Conservation (phyloP, 2,329 filamentous ascomycete species). For the Phyllosticta ampelicida region DNA sequence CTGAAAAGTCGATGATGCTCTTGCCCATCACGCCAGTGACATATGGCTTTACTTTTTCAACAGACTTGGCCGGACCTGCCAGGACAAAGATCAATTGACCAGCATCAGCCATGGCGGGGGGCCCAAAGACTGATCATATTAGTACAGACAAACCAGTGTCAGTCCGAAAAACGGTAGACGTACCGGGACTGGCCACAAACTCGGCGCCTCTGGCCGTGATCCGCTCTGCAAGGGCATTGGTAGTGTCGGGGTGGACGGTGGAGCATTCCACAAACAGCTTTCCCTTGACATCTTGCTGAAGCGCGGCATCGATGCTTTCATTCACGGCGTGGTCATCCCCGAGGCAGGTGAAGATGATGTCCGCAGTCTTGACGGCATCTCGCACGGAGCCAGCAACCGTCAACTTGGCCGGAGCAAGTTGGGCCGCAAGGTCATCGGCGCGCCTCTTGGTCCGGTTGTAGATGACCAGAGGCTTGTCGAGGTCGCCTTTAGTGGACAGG, state of each 20-base stretch:
- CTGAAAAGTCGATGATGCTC: slow-evolving; percentile 58
- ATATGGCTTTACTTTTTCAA: slow-evolving; percentile 58
- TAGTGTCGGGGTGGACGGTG: slow-evolving; percentile 76
- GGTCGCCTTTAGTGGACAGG: slow-evolving; percentile 63
- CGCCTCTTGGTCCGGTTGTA: slow-evolving; percentile 68
- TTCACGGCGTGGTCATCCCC: slow-evolving; percentile 66
- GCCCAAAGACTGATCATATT: slow-evolving; percentile 49
- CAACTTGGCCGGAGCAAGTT: slow-evolving; percentile 51
- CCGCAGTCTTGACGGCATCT: slow-evolving; percentile 56
- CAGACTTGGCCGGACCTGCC: slow-evolving; percentile 50
- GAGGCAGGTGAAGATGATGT: slow-evolving; percentile 75
- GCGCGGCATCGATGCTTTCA: slow-evolving; percentile 47
- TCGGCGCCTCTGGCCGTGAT: slow-evolving; percentile 51
- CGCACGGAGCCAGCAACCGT: slow-evolving; percentile 52
- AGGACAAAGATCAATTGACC: slow-evolving; percentile 64
- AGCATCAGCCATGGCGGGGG: slow-evolving; percentile 57
- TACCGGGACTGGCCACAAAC: slow-evolving; percentile 61
- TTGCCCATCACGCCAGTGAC: slow-evolving; percentile 62
- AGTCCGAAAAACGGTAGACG: slow-evolving; percentile 17
- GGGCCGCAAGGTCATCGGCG: slow-evolving; percentile 51
- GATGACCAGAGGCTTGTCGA: slow-evolving; percentile 61
- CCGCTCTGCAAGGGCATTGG: slow-evolving; percentile 51
- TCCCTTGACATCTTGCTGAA: slow-evolving; percentile 47
- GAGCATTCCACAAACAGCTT: slow-evolving; percentile 84
- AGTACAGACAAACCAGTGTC: slow-evolving; percentile 13